Evolutionary conservation across 768 basidiomycete species (phyloP), one percentile per base, ranked within the genome.

Genomic region (Kwoniella pini): DNA sequence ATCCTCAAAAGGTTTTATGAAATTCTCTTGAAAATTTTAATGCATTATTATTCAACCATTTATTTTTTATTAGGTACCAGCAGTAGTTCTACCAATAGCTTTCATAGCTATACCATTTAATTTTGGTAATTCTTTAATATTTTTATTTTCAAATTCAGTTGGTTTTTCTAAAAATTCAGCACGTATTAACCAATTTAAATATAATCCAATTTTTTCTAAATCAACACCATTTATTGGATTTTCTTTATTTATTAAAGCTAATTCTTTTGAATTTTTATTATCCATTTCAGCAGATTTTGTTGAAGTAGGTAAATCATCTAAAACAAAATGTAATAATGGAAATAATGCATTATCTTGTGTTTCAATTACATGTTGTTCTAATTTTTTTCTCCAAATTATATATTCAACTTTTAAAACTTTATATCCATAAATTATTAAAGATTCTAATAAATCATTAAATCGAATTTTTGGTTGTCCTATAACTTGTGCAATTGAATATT

Each of bases 281-380:
- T 95, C 90, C 49, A 98, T 81, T 64, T 89, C 88, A 1, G 96
- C 90, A 0, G 92, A 86, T 78, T 94, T 96, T 24, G 95, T 98
- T 72, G 89, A 91, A 24, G 94, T 96, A 4, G 96, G 96, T 19
- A 99, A 82, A 78, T 99, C 96, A 75, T 97, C 96, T 28, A 99
- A 81, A 24, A 98, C 96, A 68, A 97, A 97, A 79, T 99, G 95
- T 17, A 99, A 84, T 10, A 99, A 81, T 2, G 96, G 96, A 85
- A 94, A 98, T 43, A 99, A 83, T 1, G 96, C 96, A 66, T 99
- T 98, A 77, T 98, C 95, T 76, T 94, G 90, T 7, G 84, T 86
- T 56, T 91, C 89, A 82, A 96, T 87, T 45, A 95, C 95, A 76
- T 98, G 95, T 69, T 88, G 89, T 78, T 99, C 96, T 63, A 99